Base-by-base conservation (phyloP, 306 rosid genomes). In the Ormosia semicastrata region DNA sequence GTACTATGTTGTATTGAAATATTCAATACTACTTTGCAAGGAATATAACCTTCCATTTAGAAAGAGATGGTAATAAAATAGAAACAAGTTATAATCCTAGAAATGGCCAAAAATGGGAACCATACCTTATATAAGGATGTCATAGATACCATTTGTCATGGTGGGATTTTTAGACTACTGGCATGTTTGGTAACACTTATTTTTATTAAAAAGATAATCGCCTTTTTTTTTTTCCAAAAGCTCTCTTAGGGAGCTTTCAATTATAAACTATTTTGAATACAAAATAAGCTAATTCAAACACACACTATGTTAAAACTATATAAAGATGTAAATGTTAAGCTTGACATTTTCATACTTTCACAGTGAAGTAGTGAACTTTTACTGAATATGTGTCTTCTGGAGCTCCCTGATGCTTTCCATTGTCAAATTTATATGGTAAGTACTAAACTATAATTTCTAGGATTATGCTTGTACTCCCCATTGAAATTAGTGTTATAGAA, bases 41-140 rank as follows among this genome's bases (percentile, higher is more conserved):
- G 44, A 63, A 41, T 5, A 8, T 24, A 60, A 18, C 7, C 12
- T 59, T 30, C 36, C 37, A 2, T 1, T 29, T 46, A 34, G 54
- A 70, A 47, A 73, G 46, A 52, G 49, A 6, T n/a, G 2, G 34
- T 7, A 41, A 59, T 18, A 33, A 14, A 32, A 32, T 17, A 65
- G 72, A 78, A 44, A 10, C 34, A 66, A 3, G 9, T 58, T 62
- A 66, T 7, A 37, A 57, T 65, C 71, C 71, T 66, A 9, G 71
- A 53, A 64, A 65, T 5, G 56, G 47, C 57, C 32, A 84, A 71
- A n/a, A 41, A 50, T 33, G 32, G 57, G 47, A 50, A 75, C 2
- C 81, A 59, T 65, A 73, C 44, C 76, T 66, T 33, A 56, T 57
- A 79, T 9, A 58, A 40, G 4, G 57, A 57, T 52, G 67, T 36